Base-by-base conservation (phyloP, 805 yeast genomes). In the Candida maris region DNA sequence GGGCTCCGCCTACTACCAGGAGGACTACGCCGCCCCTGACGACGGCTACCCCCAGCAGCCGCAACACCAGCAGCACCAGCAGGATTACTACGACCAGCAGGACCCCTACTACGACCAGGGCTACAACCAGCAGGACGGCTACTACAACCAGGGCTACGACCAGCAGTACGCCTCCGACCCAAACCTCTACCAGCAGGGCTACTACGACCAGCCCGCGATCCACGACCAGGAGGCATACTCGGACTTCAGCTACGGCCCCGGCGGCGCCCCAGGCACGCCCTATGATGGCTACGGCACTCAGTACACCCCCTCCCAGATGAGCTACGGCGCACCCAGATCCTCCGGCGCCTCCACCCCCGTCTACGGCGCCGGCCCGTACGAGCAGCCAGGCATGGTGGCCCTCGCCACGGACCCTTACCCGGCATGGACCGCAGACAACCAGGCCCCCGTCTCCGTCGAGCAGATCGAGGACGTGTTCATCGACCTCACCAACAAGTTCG, bases 351-450 rank as follows among this genome's bases (percentile, higher is more conserved):
- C 96, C 2, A 93, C 98, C 27, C 97, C 98, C 15, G 77, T 86
- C 49, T 59, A 59, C 34, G 64, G 64, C 32, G 67, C 64, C 22
- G 60, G 61, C 33, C 64, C 64, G 34, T 62, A 62, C 42, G 68
- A 62, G 43, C 62, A 63, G 48, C 57, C 61, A 17, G 70, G 68
- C 30, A 66, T 67, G 62, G 72, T 80, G 71, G 81, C 86, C 60
- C 51, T 82, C 66, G 73, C 95, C 52, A 78, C 88, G 30, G 93
- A 93, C 62, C 99, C 98, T 22, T 93, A 91, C 62, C 98, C 99
- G 29, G 97, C 98, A 34, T 93, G 98, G 98, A 85, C 96, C 18
- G 95, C 95, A 31, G 97, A 93, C 64, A 89, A 84, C 39, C 91
- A 84, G 61, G 87, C 91, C 18, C 94, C 94, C 9, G 81, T 83